These are phyloP conservation scores for Tetracladium marchalianum DNA, from an alignment of 495 filamentous ascomycete species.

Conservation along the genomic window DNA sequence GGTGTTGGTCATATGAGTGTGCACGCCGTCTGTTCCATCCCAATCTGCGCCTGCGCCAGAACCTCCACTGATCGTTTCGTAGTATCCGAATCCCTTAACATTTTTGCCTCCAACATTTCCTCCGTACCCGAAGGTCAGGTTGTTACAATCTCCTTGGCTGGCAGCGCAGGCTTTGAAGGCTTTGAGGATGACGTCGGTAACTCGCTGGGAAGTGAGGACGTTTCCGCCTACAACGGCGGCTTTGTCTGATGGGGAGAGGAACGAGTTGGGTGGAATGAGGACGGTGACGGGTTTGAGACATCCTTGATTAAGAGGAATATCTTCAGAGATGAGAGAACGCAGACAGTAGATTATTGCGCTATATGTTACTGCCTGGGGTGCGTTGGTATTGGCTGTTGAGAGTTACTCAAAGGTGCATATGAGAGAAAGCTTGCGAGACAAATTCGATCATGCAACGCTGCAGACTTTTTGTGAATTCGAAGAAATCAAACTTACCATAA, in stretches of 20 bases:
- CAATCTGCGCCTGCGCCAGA: constrained; percentile 79
- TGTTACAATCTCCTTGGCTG: constrained; percentile 88
- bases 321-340: constrained; percentile 81
- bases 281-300: constrained; percentile 84
- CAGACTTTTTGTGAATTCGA: background rate
- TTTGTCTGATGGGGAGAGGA: constrained; percentile 76
- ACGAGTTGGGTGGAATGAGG: constrained; percentile 69
- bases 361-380: constrained; percentile 88
- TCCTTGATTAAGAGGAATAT: constrained; percentile 95
- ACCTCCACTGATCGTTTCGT: constrained; percentile 93
- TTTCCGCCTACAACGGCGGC: constrained; percentile 96
- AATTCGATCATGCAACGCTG: no score
- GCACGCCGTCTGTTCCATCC: constrained; percentile 84
- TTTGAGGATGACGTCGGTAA: constrained; percentile 89
- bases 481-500: constrained; percentile 41
- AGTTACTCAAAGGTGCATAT: constrained; percentile 3
- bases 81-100: constrained; percentile 84
- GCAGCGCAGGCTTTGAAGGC: constrained; percentile 88
- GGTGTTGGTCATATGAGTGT: constrained; percentile 99
- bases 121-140: constrained; percentile 77
- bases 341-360: constrained; percentile 96
- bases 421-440: no score
- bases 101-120: constrained; percentile 56
- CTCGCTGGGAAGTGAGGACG: constrained; percentile 80
- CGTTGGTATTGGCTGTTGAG: constrained; percentile 67